Evolutionary conservation across 768 basidiomycete species (phyloP).

Genomic region (Grammothele lineata): DNA sequence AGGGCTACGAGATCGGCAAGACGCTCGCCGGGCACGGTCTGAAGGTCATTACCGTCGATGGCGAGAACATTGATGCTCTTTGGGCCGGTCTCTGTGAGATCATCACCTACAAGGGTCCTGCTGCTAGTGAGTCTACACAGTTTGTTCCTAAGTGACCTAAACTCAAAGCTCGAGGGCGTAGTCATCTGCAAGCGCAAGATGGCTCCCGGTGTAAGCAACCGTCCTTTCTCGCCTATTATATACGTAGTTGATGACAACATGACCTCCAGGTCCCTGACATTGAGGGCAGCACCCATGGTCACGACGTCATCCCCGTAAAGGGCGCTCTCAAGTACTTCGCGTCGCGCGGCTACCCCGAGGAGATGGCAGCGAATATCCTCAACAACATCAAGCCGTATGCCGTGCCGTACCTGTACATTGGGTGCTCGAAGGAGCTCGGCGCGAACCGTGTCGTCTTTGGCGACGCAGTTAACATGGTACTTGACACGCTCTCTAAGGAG

Average conservation of each 20-base stretch:
- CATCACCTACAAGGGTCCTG: conserved; percentile 66
- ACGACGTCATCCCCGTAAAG: conserved; percentile 84
- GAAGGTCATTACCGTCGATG: conserved; percentile 67
- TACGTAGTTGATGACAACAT: conserved; percentile 55
- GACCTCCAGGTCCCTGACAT: conserved; percentile 55
- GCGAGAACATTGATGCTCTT: conserved; percentile 76
- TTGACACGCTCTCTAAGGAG: conserved; percentile 71
- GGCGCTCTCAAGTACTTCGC: conserved; percentile 72
- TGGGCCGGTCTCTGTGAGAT: conserved; percentile 62
- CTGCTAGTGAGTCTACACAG: conserved; percentile 49
- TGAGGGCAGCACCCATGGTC: conserved; percentile 74
- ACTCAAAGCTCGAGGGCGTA: conserved; percentile 24
- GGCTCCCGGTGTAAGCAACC: conserved; percentile 32
- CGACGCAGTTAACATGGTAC: conserved; percentile 74
- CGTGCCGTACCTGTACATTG: conserved; percentile 58
- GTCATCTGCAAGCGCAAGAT: conserved; percentile 62
- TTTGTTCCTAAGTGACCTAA: background rate
- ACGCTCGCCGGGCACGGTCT: conserved; percentile 81
- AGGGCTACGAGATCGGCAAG: conserved; percentile 66
- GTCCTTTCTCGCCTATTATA: conserved; percentile 1
- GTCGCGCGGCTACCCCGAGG: conserved; percentile 51
- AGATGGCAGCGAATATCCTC: conserved; percentile 49
- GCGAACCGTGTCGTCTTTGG: conserved; percentile 85
- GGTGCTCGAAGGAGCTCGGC: conserved; percentile 68
- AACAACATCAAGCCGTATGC: conserved; percentile 56